Percentiles rank a stretch among this genome's conserved stretches.
Evolutionary conservation across 352 stramenopile genomes (phyloP).

Genomic region (Phytophthora lateralis): DNA sequence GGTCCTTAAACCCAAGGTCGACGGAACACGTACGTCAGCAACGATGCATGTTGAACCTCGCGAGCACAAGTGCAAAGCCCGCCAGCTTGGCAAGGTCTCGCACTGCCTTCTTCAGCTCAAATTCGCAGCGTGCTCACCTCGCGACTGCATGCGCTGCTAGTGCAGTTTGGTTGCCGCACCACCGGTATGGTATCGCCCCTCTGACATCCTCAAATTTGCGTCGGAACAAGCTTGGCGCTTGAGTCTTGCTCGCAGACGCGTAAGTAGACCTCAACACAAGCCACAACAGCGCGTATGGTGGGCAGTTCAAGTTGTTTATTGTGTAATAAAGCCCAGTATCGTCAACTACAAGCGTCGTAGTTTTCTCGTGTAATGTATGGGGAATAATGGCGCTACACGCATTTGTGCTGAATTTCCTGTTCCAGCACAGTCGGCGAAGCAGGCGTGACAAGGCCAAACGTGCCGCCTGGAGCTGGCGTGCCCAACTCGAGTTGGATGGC

Average conservation of each 20-base stretch:
- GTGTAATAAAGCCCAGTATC: neutral
- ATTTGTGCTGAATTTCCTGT: slow-evolving; percentile 27
- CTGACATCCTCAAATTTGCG: too few species aligned
- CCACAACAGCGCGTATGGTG: too few species aligned
- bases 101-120: too few species aligned
- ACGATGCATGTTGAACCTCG: neutral
- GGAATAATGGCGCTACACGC: slow-evolving; percentile 8
- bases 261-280: too few species aligned
- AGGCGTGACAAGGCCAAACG: slow-evolving; percentile 29
- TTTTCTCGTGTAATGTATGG: neutral
- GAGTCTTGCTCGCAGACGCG: too few species aligned
- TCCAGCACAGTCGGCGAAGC: slow-evolving; percentile 17
- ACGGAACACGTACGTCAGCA: neutral
- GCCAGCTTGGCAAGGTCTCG: too few species aligned
- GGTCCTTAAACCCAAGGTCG: slow-evolving; percentile 1
- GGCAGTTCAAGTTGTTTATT: neutral
- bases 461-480: slow-evolving; percentile 20
- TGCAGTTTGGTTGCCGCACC: neutral
- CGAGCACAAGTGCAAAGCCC: too few species aligned
- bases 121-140: too few species aligned
- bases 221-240: too few species aligned
- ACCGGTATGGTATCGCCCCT: neutral
- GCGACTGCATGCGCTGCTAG: too few species aligned
- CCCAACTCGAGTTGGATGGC: slow-evolving; percentile 36
- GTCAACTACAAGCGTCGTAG: neutral